Conservation (phyloP, 1,139 yeast genomes). For the Debaryomyces udenii region DNA sequence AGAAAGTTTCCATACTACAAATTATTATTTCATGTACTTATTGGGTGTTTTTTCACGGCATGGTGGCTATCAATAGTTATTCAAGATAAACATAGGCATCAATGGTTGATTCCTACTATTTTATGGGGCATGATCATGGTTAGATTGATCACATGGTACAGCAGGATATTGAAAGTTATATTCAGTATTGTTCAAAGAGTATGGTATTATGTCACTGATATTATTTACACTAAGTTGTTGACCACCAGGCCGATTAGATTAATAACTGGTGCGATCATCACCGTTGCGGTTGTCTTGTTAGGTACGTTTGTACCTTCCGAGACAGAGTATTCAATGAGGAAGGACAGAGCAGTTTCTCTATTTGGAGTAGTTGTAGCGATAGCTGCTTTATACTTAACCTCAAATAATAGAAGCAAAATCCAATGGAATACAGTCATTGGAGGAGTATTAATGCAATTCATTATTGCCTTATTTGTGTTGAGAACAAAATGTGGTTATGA, state of each 20-base stretch:
- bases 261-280: conserved; percentile 47
- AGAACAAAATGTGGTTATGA: conserved; percentile 66
- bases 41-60: conserved; percentile 57
- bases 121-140: conserved; percentile 58
- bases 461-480: conserved; percentile 63
- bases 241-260: conserved; percentile 42
- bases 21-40: conserved; percentile 31
- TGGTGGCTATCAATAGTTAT: conserved; percentile 68
- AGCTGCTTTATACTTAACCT: conserved; percentile 48
- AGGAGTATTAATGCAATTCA: conserved; percentile 64
- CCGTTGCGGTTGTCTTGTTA: conserved; percentile 51
- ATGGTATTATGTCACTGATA: conserved; percentile 47
- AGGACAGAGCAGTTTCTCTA: conserved; percentile 63
- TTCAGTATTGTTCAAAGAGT: conserved; percentile 28
- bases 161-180: conserved; percentile 41
- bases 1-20: conserved; percentile 26
- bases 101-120: conserved; percentile 68
- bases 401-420: conserved; percentile 48
- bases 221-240: conserved; percentile 40
- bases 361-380: conserved; percentile 59
- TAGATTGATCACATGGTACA: conserved; percentile 57
- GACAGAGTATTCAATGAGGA: conserved; percentile 48
- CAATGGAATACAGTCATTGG: conserved; percentile 67
- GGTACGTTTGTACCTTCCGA: conserved; percentile 62
- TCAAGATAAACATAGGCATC: conserved; percentile 53